Conservation (phyloP, 805 yeast species). For the Starmerella vitae region DNA sequence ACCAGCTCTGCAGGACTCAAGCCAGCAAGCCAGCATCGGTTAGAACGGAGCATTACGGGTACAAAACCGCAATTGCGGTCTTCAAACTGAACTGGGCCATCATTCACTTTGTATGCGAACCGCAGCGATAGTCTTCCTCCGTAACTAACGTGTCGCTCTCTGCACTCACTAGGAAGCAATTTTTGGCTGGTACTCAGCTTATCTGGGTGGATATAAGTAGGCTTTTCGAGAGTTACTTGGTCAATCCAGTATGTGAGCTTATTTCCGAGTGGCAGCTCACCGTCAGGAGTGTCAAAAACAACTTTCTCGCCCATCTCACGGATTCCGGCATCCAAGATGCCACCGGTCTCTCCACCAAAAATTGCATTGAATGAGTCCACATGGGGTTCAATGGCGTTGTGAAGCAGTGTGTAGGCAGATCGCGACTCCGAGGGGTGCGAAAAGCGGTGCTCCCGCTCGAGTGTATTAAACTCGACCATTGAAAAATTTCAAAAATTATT, state of each 20-base stretch:
- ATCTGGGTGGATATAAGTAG: conserved; percentile 60
- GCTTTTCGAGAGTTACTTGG: conserved; percentile 74
- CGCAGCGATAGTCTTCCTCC: conserved; percentile 66
- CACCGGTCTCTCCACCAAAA: conserved; percentile 78
- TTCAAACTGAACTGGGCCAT: conserved; percentile 65
- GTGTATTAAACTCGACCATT: conserved; percentile 46
- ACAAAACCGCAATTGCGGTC: conserved; percentile 81
- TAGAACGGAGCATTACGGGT: conserved; percentile 82
- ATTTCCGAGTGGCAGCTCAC: conserved; percentile 57
- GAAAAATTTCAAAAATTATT: conserved; percentile 11
- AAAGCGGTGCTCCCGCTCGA: conserved; percentile 78
- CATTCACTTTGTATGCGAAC: conserved; percentile 76
- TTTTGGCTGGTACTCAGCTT: conserved; percentile 63
- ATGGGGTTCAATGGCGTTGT: conserved; percentile 89
- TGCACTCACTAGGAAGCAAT: conserved; percentile 71
- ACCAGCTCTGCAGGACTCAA: conserved; percentile 75
- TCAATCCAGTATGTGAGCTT: conserved; percentile 74
- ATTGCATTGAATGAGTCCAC: conserved; percentile 92
- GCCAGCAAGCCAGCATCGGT: conserved; percentile 80
- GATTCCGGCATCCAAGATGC: conserved; percentile 70
- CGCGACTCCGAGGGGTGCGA: conserved; percentile 80
- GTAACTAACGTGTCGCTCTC: conserved; percentile 80
- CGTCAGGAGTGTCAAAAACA: conserved; percentile 66
- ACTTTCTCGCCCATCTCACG: conserved; percentile 79
- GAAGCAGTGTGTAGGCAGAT: conserved; percentile 64